These are phyloP conservation scores for Alternaria ventricosa DNA, from an alignment of 2,329 filamentous ascomycete species.

Conservation along the genomic window DNA sequence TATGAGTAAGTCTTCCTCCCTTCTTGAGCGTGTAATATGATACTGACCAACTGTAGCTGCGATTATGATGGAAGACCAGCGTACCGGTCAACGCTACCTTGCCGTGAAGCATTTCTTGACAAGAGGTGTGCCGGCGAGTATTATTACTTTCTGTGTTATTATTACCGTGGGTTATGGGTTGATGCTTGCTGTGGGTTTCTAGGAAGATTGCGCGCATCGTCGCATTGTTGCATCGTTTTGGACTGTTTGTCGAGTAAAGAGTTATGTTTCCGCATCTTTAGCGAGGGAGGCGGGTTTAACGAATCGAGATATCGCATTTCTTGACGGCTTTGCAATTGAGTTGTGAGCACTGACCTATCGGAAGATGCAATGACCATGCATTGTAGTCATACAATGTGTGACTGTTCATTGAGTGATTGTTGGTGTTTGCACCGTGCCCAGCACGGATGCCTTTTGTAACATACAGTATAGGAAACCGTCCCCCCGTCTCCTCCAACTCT, in stretches of 20 bases:
- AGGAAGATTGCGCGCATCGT: slow-evolving; percentile 9
- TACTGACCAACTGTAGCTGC: slow-evolving; percentile 65
- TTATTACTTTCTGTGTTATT: slow-evolving; percentile 81
- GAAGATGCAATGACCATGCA: background rate
- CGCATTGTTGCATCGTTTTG: background rate
- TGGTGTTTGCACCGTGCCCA: background rate
- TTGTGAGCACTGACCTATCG: too few species aligned
- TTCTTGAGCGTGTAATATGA: too few species aligned
- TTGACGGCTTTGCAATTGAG: background rate
- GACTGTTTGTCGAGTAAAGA: background rate
- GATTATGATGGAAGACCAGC: slow-evolving; percentile 97
- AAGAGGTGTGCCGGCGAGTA: slow-evolving; percentile 84
- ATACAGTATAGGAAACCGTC: background rate
- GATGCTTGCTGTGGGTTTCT: slow-evolving; percentile 78
- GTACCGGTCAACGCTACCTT: slow-evolving; percentile 89
- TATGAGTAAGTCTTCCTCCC: slow-evolving; percentile 79
- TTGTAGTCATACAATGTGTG: background rate
- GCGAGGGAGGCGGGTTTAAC: background rate
- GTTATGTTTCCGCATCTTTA: background rate
- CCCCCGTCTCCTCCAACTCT: too few species aligned
- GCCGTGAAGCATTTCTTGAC: slow-evolving; percentile 94
- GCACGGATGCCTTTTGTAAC: background rate
- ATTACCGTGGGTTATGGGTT: slow-evolving; percentile 89
- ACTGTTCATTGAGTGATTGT: background rate
- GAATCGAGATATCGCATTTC: background rate